These are phyloP conservation scores for Tolypocladium endophyticum DNA, from an alignment of 2,329 filamentous ascomycete species.

Conservation along the genomic window DNA sequence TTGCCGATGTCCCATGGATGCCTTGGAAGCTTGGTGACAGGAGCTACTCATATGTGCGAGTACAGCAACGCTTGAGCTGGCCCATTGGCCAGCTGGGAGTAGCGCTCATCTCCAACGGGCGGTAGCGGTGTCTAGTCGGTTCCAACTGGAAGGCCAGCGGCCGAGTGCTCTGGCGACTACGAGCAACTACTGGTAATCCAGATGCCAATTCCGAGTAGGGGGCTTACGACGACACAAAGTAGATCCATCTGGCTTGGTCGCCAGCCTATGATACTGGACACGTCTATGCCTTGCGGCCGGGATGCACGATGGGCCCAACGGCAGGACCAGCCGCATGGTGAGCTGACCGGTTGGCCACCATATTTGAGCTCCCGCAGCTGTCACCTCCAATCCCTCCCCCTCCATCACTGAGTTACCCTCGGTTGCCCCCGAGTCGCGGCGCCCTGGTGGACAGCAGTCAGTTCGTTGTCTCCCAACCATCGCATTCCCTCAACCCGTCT, in stretches of 20 bases:
- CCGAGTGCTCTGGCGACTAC: not conserved
- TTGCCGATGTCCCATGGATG: no score
- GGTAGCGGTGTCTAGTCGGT: not conserved
- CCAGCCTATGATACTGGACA: not conserved
- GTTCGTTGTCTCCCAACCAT: not conserved
- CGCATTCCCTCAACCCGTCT: not conserved
- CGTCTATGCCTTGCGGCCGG: not conserved
- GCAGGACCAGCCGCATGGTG: not conserved
- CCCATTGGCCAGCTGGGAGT: not conserved
- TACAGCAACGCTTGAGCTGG: not conserved
- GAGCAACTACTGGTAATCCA: no score
- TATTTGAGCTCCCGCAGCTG: not conserved
- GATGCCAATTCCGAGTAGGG: not conserved
- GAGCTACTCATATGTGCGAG: not conserved
- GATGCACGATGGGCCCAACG: not conserved
- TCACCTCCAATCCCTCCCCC: not conserved
- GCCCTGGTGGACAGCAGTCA: not conserved
- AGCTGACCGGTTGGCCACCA: not conserved
- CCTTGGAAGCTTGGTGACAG: not conserved
- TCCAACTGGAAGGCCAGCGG: not conserved
- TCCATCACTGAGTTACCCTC: not conserved
- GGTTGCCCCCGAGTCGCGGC: not conserved
- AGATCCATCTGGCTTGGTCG: not conserved
- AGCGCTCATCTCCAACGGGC: not conserved
- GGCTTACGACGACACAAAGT: not conserved